Evolutionary conservation across 495 filamentous ascomycete species (phyloP).

Genomic region (Wilcoxina mikolae): DNA sequence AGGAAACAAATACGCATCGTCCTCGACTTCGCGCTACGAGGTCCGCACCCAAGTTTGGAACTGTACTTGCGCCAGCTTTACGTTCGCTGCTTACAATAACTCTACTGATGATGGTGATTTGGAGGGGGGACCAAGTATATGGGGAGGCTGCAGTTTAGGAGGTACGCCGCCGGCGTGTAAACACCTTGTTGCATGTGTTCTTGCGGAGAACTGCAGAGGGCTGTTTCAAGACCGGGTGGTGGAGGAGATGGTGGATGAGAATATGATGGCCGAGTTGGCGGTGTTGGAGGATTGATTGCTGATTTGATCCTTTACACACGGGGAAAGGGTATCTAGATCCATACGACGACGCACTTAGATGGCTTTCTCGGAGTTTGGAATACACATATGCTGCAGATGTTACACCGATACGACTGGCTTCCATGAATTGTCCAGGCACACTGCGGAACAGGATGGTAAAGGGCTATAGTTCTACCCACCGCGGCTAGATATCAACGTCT

Average conservation of each 20-base stretch:
- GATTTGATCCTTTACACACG: neutral
- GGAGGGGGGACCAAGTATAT: slow-evolving; percentile 8
- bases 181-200: slow-evolving; percentile 69
- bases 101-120: neutral
- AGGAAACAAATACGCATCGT: no score
- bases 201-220: slow-evolving; percentile 54
- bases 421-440: no score
- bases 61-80: slow-evolving; percentile 73
- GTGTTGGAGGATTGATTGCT: slow-evolving; percentile 1
- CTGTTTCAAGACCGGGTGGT: slow-evolving; percentile 43
- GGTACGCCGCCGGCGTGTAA: slow-evolving; percentile 56
- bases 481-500: no score
- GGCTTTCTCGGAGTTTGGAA: no score
- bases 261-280: slow-evolving; percentile 65
- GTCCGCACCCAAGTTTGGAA: slow-evolving; percentile 69
- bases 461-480: no score
- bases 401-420: no score
- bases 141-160: slow-evolving; percentile 27
- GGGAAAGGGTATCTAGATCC: neutral
- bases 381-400: no score
- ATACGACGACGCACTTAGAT: no score
- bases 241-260: slow-evolving; percentile 39
- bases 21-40: slow-evolving; percentile 38
- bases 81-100: slow-evolving; percentile 41
- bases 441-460: no score